Conservation (phyloP, 441 rosid genomes). For the Adansonia grandidieri region DNA sequence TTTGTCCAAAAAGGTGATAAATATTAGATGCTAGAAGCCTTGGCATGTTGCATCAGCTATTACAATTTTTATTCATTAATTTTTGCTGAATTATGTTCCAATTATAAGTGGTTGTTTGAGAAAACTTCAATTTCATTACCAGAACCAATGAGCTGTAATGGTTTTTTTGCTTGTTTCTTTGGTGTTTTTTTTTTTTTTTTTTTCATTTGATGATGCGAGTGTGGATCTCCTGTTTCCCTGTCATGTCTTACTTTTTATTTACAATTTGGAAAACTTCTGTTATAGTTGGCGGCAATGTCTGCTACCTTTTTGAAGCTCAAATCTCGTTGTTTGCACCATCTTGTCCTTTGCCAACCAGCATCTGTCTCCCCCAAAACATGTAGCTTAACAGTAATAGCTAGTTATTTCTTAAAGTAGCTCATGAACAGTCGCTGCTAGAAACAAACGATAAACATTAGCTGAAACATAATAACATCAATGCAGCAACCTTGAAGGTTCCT, state of each 20-base stretch:
- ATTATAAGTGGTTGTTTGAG: slow-evolving; percentile 15
- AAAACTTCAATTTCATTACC: not conserved
- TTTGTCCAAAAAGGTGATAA: too few species aligned
- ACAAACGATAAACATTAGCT: too few species aligned
- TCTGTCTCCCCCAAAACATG: too few species aligned
- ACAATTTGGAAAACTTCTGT: not conserved
- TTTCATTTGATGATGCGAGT: slow-evolving; percentile 10
- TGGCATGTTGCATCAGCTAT: slow-evolving; percentile 11
- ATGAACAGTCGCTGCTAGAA: too few species aligned
- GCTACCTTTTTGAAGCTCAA: too few species aligned
- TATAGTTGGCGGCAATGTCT: not conserved
- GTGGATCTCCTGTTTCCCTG: slow-evolving; percentile 4
- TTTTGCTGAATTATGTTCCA: slow-evolving; percentile 7
- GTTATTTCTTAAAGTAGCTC: too few species aligned
- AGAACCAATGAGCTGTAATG: slow-evolving; percentile 12
- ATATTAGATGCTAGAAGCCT: not conserved
- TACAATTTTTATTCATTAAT: not conserved
- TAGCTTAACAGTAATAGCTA: not conserved
- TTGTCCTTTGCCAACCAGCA: not conserved
- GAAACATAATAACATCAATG: too few species aligned
- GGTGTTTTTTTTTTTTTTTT: not conserved
- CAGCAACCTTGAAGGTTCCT: not conserved
- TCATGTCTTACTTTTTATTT: not conserved
- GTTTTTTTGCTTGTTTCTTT: too few species aligned
- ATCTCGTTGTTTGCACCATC: slow-evolving; percentile 4